A percentile compares a stretch with the other conserved stretches of the same genome.
Conservation (phyloP, 306 rosid genomes). For the Lathyrus aphaca region DNA sequence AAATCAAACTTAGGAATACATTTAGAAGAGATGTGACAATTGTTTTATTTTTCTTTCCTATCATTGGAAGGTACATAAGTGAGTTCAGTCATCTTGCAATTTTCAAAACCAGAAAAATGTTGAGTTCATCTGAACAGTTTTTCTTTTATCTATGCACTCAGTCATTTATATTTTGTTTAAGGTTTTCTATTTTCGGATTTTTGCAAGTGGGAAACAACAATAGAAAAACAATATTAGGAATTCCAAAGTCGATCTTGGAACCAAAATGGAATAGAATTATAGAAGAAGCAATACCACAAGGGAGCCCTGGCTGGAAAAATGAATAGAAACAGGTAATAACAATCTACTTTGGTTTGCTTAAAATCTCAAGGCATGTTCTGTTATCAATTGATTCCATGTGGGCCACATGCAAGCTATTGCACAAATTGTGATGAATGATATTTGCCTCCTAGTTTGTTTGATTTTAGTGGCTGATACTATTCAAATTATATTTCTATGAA, state of each 20-base stretch:
- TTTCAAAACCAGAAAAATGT: no score
- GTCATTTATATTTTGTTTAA: background rate
- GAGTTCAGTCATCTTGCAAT: no score
- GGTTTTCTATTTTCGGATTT: background rate
- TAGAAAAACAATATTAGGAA: background rate
- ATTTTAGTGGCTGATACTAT: slow-evolving; percentile 12
- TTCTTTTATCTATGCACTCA: background rate
- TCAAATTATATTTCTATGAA: slow-evolving; percentile 16
- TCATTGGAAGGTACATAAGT: no score
- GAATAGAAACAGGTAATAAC: background rate
- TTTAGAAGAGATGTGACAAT: no score
- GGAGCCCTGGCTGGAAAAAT: background rate
- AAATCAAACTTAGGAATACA: no score
- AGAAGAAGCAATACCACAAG: background rate
- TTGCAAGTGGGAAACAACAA: background rate
- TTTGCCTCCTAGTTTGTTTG: slow-evolving; percentile 29
- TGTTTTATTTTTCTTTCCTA: no score
- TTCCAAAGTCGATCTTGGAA: background rate
- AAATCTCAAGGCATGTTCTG: background rate
- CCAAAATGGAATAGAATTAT: background rate
- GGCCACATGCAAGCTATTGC: no score
- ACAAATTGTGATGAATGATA: slow-evolving; percentile 15
- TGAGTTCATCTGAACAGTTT: no score
- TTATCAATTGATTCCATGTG: background rate
- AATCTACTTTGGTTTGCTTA: background rate